Evolutionary conservation across 2,329 filamentous ascomycete species (phyloP).

Genomic region (Colletotrichum limetticola): DNA sequence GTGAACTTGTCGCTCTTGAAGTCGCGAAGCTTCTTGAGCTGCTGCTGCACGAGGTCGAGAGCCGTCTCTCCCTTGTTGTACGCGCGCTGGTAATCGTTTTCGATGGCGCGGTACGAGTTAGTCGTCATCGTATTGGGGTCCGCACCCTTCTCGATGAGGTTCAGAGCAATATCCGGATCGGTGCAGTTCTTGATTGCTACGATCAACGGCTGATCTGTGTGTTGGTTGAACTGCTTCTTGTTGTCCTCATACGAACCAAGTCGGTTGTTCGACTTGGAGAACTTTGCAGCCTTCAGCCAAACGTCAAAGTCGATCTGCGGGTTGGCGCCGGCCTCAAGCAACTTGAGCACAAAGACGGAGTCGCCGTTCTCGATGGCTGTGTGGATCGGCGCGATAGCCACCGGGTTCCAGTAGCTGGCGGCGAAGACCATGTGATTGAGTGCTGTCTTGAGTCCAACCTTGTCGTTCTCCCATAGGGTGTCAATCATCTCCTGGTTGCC

Average conservation of each 20-base stretch:
- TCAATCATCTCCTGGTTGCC: slow-evolving; percentile 61
- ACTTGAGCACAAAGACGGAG: slow-evolving; percentile 61
- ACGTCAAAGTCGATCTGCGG: slow-evolving; percentile 70
- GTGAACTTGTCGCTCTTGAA: slow-evolving; percentile 51
- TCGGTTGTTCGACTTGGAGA: slow-evolving; percentile 51
- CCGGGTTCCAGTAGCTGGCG: slow-evolving; percentile 45
- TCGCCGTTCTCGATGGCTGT: slow-evolving; percentile 68
- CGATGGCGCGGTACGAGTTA: slow-evolving; percentile 47
- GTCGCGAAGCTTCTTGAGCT: slow-evolving; percentile 59
- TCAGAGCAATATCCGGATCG: slow-evolving; percentile 58
- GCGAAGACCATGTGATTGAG: slow-evolving; percentile 71
- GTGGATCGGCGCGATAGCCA: slow-evolving; percentile 62
- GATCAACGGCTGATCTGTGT: slow-evolving; percentile 73
- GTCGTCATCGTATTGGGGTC: slow-evolving; percentile 71
- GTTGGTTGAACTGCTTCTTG: slow-evolving; percentile 56
- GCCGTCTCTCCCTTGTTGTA: slow-evolving; percentile 58
- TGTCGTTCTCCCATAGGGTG: slow-evolving; percentile 65
- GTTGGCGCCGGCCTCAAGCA: slow-evolving; percentile 73
- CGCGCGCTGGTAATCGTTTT: slow-evolving; percentile 43
- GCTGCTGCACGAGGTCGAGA: slow-evolving; percentile 68
- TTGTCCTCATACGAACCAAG: slow-evolving; percentile 59
- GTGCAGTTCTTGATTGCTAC: slow-evolving; percentile 64
- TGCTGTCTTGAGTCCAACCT: slow-evolving; percentile 68
- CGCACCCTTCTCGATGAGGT: slow-evolving; percentile 71
- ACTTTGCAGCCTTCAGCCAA: slow-evolving; percentile 69